These are phyloP conservation scores for Fusarium citri DNA, from an alignment of 2,329 filamentous ascomycete genomes.

Conservation along the genomic window DNA sequence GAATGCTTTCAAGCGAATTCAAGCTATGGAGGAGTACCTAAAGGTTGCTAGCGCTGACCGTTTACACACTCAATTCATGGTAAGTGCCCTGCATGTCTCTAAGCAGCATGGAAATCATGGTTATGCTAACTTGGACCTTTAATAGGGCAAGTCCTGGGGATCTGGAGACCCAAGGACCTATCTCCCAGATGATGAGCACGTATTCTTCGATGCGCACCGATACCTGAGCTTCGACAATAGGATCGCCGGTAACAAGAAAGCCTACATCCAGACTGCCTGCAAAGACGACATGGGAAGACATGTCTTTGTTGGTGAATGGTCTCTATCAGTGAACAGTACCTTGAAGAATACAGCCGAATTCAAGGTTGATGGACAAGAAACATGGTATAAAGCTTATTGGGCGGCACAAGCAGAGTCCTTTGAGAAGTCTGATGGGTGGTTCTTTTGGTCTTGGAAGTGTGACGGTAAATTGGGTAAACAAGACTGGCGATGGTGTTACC, in stretches of 20 bases:
- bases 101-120: fast-evolving
- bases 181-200: slow-evolving; percentile 56
- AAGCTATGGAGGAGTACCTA: slow-evolving; percentile 59
- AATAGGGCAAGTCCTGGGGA: slow-evolving; percentile 57
- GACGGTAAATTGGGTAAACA: slow-evolving; percentile 50
- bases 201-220: slow-evolving; percentile 69
- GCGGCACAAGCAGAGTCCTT: slow-evolving; percentile 66
- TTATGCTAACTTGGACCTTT: not conserved
- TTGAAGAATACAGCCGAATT: slow-evolving; percentile 59
- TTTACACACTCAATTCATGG: slow-evolving; percentile 65
- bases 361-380: slow-evolving; percentile 54
- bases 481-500: slow-evolving; percentile 64
- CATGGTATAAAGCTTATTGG: slow-evolving; percentile 68
- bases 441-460: slow-evolving; percentile 72
- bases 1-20: slow-evolving; percentile 53
- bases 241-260: slow-evolving; percentile 57
- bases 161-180: slow-evolving; percentile 63
- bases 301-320: slow-evolving; percentile 70
- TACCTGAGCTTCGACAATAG: slow-evolving; percentile 66
- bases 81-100: not conserved
- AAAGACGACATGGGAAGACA: slow-evolving; percentile 56
- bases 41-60: slow-evolving; percentile 55
- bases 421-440: slow-evolving; percentile 65
- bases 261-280: slow-evolving; percentile 65
- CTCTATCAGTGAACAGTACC: slow-evolving; percentile 62